Conservation (phyloP, 768 basidiomycete genomes). For the Clitopilus passeckerianus region DNA sequence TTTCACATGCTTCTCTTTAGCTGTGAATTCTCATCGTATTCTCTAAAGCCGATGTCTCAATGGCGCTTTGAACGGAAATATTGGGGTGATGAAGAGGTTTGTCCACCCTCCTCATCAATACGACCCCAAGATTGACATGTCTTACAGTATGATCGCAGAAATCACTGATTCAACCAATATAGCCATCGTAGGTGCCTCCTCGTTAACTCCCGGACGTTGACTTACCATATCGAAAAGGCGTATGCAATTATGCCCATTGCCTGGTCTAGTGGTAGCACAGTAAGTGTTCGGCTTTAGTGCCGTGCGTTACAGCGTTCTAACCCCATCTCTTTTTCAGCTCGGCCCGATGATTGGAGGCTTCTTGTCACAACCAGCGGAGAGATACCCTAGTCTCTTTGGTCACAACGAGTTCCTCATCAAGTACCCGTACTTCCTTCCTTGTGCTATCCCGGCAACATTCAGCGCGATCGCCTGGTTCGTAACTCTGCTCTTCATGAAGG, state of each 20-base stretch:
- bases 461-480: conserved; percentile 48
- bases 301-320: background rate
- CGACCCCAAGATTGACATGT: too few species aligned
- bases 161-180: conserved; percentile 70
- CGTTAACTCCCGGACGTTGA: background rate
- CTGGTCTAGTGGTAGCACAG: conserved; percentile 36
- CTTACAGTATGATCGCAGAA: conserved; percentile 71
- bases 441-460: conserved; percentile 59
- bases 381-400: conserved; percentile 40
- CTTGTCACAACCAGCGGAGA: conserved; percentile 45
- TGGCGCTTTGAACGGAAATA: conserved; percentile 61
- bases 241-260: conserved; percentile 63
- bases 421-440: conserved; percentile 64
- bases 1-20: background rate
- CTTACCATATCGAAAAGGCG: conserved; percentile 24
- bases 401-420: conserved; percentile 36
- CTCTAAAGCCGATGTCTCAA: conserved; percentile 51
- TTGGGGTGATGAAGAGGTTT: conserved; percentile 61
- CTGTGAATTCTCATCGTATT: background rate
- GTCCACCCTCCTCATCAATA: background rate
- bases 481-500: conserved; percentile 49
- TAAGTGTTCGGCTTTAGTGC: conserved; percentile 14
- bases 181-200: conserved; percentile 34
- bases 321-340: conserved; percentile 12
- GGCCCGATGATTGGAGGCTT: conserved; percentile 58